Evolutionary conservation across 129 eudicot species (phyloP).

Genomic region (Scalesia atractyloides): DNA sequence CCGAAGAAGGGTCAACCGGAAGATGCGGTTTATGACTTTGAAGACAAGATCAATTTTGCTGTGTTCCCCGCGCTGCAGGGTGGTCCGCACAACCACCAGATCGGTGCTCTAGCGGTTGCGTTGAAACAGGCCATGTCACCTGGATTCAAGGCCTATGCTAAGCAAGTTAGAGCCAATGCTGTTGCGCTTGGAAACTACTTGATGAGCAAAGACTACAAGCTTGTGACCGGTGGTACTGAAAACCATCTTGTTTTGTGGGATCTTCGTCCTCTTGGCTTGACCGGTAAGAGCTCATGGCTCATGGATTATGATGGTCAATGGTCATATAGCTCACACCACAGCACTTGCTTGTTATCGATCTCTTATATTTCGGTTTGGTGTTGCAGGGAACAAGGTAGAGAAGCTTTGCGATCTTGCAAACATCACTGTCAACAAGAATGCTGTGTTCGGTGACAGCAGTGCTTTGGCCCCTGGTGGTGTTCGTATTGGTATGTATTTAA

Average conservation of each 20-base stretch:
- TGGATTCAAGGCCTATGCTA: constrained; percentile 78
- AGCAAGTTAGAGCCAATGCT: constrained; percentile 87
- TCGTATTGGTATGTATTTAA: constrained; percentile 60
- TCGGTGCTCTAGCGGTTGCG: constrained; percentile 88
- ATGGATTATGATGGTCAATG: not conserved
- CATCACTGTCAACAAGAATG: constrained; percentile 91
- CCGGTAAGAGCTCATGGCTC: constrained; percentile 47
- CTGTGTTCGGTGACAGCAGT: constrained; percentile 94
- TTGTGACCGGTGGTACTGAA: constrained; percentile 95
- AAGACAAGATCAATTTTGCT: constrained; percentile 82
- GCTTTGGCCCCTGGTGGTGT: constrained; percentile 95
- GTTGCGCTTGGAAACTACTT: constrained; percentile 75
- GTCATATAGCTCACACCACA: not conserved
- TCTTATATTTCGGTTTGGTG: not conserved
- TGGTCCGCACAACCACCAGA: constrained; percentile 93
- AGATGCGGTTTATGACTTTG: constrained; percentile 78
- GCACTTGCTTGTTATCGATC: not conserved
- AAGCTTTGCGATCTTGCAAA: constrained; percentile 80
- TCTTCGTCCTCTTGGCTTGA: constrained; percentile 98
- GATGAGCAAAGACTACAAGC: constrained; percentile 80
- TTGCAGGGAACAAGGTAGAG: constrained; percentile 86
- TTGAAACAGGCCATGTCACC: constrained; percentile 74
- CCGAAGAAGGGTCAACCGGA: constrained; percentile 88
- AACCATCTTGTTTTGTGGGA: constrained; percentile 99
- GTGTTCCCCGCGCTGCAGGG: constrained; percentile 98